These are phyloP conservation scores for Capronia americana DNA, from an alignment of 2,329 filamentous ascomycete species.

Conservation along the genomic window DNA sequence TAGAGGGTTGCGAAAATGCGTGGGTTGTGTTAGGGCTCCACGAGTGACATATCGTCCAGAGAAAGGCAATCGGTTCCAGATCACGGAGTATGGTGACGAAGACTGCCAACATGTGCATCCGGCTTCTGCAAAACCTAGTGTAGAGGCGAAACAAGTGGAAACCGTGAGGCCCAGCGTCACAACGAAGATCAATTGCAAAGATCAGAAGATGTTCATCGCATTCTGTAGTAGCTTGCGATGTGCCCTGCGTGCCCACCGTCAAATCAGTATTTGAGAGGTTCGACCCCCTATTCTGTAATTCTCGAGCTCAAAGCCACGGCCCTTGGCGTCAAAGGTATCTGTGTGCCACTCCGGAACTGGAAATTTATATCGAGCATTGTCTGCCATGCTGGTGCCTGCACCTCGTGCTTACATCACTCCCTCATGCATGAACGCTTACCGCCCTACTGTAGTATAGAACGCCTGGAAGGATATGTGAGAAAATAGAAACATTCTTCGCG, in stretches of 20 bases:
- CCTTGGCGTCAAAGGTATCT: not conserved
- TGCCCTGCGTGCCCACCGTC: not conserved
- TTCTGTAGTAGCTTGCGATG: not conserved
- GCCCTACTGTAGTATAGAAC: not conserved
- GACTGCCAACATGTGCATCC: slow-evolving; percentile 12
- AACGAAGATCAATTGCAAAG: slow-evolving; percentile 17
- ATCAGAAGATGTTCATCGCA: not conserved
- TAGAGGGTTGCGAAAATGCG: slow-evolving; percentile 22
- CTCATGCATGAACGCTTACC: slow-evolving; percentile 1
- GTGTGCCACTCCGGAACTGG: not conserved
- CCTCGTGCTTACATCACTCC: slow-evolving; percentile 1
- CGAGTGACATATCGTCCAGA: slow-evolving; percentile 1
- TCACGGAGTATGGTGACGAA: slow-evolving; percentile 14
- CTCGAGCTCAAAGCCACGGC: not conserved
- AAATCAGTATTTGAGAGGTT: slow-evolving; percentile 1
- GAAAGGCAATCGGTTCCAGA: slow-evolving; percentile 7
- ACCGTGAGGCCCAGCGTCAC: not conserved
- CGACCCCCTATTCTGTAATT: not conserved
- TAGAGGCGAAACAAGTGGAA: slow-evolving; percentile 1
- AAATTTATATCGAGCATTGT: slow-evolving; percentile 3
- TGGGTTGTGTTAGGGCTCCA: slow-evolving; percentile 29
- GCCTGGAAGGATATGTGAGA: not conserved
- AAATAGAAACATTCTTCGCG: slow-evolving; percentile 3
- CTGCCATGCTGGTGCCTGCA: not conserved
- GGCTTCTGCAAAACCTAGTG: not conserved